Percentiles rank a stretch among this genome's conserved stretches.
phyloP scores from a whole-genome alignment of 2,329 filamentous ascomycete species.

The Ceratocystis destructans region DNA sequence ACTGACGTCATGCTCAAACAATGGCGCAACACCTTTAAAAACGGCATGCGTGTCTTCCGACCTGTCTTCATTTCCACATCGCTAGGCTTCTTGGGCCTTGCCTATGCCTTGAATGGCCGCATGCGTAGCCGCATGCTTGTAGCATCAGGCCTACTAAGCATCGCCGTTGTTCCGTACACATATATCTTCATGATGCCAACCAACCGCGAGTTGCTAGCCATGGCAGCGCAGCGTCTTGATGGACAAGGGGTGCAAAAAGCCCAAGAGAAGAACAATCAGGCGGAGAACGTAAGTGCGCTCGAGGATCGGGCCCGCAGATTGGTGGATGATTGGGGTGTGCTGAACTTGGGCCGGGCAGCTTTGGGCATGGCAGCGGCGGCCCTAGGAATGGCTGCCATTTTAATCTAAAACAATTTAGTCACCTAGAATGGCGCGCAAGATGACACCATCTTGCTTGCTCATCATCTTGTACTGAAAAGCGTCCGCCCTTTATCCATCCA shows the following conservation, averaged over 20 bases:
- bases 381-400: slow-evolving; percentile 10
- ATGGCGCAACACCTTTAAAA: slow-evolving; percentile 13
- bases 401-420: neutral
- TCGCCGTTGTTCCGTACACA: slow-evolving; percentile 13
- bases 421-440: neutral
- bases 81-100: slow-evolving; percentile 8
- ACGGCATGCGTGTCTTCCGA: slow-evolving; percentile 9
- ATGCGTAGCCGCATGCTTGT: slow-evolving; percentile 1
- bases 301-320: slow-evolving; percentile 11
- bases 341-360: slow-evolving; percentile 15
- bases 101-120: neutral
- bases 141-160: neutral
- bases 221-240: slow-evolving; percentile 9
- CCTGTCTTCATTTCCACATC: slow-evolving; percentile 1
- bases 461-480: neutral
- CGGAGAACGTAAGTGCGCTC: neutral
- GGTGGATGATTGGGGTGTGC: slow-evolving; percentile 15
- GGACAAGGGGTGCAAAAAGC: neutral
- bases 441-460: neutral
- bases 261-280: neutral
- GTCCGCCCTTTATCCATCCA: neutral
- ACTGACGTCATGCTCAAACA: slow-evolving; percentile 12
- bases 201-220: slow-evolving; percentile 10
- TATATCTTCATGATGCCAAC: slow-evolving; percentile 11
- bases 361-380: slow-evolving; percentile 1